These are phyloP conservation scores for Silybum marianum DNA, from an alignment of 129 eudicot genomes.

Conservation along the genomic window DNA sequence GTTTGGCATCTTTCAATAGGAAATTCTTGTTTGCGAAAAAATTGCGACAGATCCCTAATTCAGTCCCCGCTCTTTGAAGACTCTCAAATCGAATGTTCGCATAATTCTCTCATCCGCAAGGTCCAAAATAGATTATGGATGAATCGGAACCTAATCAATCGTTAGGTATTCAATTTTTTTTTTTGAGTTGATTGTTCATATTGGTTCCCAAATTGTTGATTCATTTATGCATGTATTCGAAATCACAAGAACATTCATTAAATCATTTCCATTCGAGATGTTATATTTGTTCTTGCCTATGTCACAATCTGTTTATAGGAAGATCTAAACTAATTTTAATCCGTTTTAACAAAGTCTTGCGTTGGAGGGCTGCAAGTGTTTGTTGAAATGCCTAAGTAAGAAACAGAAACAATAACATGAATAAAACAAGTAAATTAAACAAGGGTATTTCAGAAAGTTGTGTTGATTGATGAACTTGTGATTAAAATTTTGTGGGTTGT, in stretches of 20 bases:
- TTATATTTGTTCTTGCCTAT: background rate
- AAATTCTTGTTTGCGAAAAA: background rate
- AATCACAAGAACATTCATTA: slow-evolving; percentile 12
- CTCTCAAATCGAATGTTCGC: slow-evolving; percentile 13
- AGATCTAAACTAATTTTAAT: background rate
- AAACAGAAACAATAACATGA: slow-evolving; percentile 9
- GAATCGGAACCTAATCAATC: slow-evolving; percentile 35
- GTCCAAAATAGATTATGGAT: slow-evolving; percentile 24
- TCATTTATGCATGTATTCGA: background rate
- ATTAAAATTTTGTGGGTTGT: background rate
- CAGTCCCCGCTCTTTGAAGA: background rate
- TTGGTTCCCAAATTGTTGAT: background rate
- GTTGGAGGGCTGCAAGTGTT: slow-evolving; percentile 26
- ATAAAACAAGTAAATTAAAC: slow-evolving; percentile 14
- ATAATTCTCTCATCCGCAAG: background rate
- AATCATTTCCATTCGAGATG: background rate
- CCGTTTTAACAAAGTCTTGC: background rate
- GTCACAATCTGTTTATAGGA: background rate
- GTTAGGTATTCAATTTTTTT: slow-evolving; percentile 22
- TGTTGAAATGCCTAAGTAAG: slow-evolving; percentile 26
- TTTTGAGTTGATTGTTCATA: slow-evolving; percentile 15
- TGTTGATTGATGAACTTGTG: slow-evolving; percentile 11
- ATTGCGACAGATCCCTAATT: slow-evolving; percentile 26
- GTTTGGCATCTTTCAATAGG: background rate
- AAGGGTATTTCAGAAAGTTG: background rate